Evolutionary conservation across 2,329 filamentous ascomycete genomes (phyloP), one percentile per base, ranked within the genome.

Genomic region (Sarocladium strictum): DNA sequence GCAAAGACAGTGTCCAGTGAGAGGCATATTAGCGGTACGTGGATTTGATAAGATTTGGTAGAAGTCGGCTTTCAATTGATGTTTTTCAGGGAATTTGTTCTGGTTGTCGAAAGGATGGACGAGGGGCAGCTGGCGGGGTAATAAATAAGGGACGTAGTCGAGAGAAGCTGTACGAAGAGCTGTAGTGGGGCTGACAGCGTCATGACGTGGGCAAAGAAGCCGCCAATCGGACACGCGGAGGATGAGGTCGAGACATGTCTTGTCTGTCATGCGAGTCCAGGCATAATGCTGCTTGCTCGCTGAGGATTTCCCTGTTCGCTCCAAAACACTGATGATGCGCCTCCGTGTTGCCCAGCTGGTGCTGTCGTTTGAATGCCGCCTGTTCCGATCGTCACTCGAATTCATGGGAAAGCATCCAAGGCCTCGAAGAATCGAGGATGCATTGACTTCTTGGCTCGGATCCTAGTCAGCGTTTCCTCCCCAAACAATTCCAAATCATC

Each of bases 1-100:
- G 78, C 84, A 87, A 60, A 87, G 83, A 68, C 84, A 87, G 77
- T 87, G 84, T 69, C 84, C 84, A 54, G 78, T 77, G 66, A 87
- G 76, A 80, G 77, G 73, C 84, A 87, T 87, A 58, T 59, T 81
- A 72, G 56, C 53, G 57, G 38, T 53, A n/a, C 53, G 3, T 15
- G 29, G 29, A 27, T 40, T 19, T 54, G 56, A 50, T 56, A 5
- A n/a, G 12, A 9, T 27, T 43, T 19, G 27, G 12, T 53, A 6
- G 17, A n/a, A 24, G 15, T 37, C 26, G 19, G 21, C 40, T 24
- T 5, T 43, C 17, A 43, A 43, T 43, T 43, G 40, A 43, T 11
- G 21, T 4, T 9, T 21, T 6, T 43, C 40, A 17, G 24, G 40
- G n/a, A n/a, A 17, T 12, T 27, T 26, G 24, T 27, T 26, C 43